Evolutionary conservation across 768 basidiomycete genomes (phyloP), one percentile per base, ranked within the genome.

Genomic region (Rubroboletus pulcherrimus): DNA sequence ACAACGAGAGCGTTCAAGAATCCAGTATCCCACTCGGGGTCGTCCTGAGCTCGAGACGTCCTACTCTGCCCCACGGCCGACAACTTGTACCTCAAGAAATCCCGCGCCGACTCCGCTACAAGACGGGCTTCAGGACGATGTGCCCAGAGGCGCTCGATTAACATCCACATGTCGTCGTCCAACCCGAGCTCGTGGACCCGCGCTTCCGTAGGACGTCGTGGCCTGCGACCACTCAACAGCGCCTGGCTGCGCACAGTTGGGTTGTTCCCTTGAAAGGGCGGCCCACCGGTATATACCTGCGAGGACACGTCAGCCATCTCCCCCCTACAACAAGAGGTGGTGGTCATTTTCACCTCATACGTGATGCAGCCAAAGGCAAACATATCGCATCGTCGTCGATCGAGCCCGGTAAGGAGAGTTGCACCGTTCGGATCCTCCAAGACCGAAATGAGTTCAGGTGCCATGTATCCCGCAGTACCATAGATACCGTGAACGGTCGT

Each of bases 321-420:
- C 15, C 37, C 7, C 12, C 40, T 2, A 42, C 15, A 15, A 3
- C 3, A 15, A 46, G 21, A 10, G 26, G 9, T 4, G 31, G 24
- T 2, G 37, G 12, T 14, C 52, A 9, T n/a, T 14, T 8, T 38
- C n/a, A 74, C 73, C 71, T 74, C 74, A 51, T 72, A 74, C 11
- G 66, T 54, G 38, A 72, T 63, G 3, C 66, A 71, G 5, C 68
- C 74, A 47, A 74, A 68, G 6, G 73, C 63, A 49, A 75, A 74
- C 29, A 74, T 68, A 49, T 74, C 73, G 35, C 67, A 60, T 47
- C 67, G 67, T n/a, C 69, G 68, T 35, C 49, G 60, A 39, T 69
- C 67, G 2, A 69, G 51, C 7, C 17, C 42, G 9, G 60, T 49
- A 12, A 67, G 53, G 26, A 51, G 51, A 3, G 47, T 6, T n/a